Evolutionary conservation across 164 flowering plant species (phyloP), one percentile per base, ranked within the genome.

Genomic region (Vitis labrusca): DNA sequence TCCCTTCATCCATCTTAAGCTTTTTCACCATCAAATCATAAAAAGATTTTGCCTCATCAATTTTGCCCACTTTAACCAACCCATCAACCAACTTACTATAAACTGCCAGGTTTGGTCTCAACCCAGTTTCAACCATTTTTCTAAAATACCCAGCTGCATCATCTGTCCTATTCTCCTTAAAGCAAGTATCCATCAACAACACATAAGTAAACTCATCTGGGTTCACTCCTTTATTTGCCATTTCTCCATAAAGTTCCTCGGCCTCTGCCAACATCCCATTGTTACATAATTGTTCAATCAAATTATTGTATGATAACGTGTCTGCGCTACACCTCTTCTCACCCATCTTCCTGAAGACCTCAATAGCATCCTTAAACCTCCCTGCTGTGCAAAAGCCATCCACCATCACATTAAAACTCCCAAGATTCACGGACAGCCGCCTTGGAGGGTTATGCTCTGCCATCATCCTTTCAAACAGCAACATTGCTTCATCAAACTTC

Each of bases 1-100:
- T 82, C 3, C 73, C 80, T 51, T 74, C 75, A 68, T 89, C 91
- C 80, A 91, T 83, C 79, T 86, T 91, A 44, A 93, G 83, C 73
- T 90, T 94, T 78, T 83, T 85, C 76, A 88, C 86, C 98, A 93
- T 95, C 73, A 90, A 62, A 68, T 90, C 93, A 51, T 85, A 93
- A 57, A 86, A 80, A 7, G 79, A 84, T 67, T 89, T 93, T 5
- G 97, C 97, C 72, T 93, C 94, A 62, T 90, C 98, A 66, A 88
- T 67, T 74, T 82, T 90, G 47, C 85, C 94, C 51, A 77, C 85
- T 44, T 84, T 82, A 63, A 91, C 79, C 81, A 95, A 77, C 49
- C 86, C 89, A 71, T 81, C 85, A 59, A 90, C 83, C 61, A 89
- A 69, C 75, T 83, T 85, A 70, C 82, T 88, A 61, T 88, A 95